Evolutionary conservation across 371 early-diverging fungal genomes (phyloP).

Genomic region (Parasitella parasitica): DNA sequence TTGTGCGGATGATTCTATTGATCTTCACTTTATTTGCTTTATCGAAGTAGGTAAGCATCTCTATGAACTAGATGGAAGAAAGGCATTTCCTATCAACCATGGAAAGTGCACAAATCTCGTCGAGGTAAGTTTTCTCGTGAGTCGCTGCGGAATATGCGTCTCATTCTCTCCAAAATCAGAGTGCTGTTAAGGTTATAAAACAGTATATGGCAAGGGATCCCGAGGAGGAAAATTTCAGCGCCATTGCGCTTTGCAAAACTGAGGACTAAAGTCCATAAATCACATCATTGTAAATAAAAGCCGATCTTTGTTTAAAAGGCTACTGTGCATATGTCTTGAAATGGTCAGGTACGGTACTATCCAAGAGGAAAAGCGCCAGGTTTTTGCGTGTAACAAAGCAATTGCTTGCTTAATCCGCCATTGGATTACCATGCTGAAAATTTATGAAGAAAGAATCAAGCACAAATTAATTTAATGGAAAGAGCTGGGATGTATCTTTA

Average conservation of each 20-base stretch:
- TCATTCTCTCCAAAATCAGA: constrained; percentile 31
- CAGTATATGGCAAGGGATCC: constrained; percentile 76
- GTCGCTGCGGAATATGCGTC: not conserved
- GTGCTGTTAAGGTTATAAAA: constrained; percentile 64
- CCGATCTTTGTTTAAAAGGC: not conserved
- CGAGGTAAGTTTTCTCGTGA: constrained; percentile 32
- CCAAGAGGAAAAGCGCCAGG: too few relatives aligned
- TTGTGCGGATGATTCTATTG: constrained; percentile 63
- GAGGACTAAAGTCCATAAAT: not conserved
- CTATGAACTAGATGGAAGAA: constrained; percentile 89
- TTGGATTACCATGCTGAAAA: too few relatives aligned
- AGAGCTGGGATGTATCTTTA: not conserved
- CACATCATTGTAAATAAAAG: not conserved
- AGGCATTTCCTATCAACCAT: constrained; percentile 81
- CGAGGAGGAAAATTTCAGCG: constrained; percentile 64
- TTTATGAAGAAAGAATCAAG: not conserved
- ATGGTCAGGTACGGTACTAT: too few relatives aligned
- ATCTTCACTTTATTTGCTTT: constrained; percentile 87
- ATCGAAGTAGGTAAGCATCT: constrained; percentile 70
- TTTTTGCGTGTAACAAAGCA: too few relatives aligned
- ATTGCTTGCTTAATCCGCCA: too few relatives aligned
- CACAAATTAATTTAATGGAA: too few relatives aligned
- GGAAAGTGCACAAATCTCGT: constrained; percentile 68
- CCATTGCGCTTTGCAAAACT: constrained; percentile 58
- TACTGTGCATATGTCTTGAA: too few relatives aligned